Evolutionary conservation across 768 basidiomycete species (phyloP).

Genomic region (Chalciporus piperatus): DNA sequence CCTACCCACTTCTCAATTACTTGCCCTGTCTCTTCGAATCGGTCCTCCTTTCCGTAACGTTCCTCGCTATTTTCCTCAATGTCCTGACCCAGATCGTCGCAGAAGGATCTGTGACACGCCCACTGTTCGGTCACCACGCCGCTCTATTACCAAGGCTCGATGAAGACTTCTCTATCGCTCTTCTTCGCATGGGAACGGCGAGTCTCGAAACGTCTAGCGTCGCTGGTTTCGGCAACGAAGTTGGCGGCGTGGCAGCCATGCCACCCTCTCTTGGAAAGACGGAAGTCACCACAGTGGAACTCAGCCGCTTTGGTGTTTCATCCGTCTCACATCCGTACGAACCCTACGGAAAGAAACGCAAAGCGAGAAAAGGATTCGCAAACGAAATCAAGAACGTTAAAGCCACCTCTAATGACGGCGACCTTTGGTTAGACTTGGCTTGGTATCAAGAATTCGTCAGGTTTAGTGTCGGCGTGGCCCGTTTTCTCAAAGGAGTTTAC

Average conservation of each 20-base stretch:
- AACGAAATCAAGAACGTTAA: constrained; percentile 51
- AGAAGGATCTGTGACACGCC: constrained; percentile 54
- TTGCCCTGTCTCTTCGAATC: constrained; percentile 74
- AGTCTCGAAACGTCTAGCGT: constrained; percentile 73
- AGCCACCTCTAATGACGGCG: constrained; percentile 32
- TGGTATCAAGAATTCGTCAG: constrained; percentile 40
- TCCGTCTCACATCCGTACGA: constrained; percentile 32
- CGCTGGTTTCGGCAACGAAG: constrained; percentile 72
- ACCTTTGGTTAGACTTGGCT: constrained; percentile 38
- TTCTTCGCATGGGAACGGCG: constrained; percentile 70
- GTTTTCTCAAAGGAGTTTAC: constrained; percentile 24
- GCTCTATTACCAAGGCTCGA: constrained; percentile 52
- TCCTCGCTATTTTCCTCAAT: constrained; percentile 60
- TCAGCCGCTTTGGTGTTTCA: constrained; percentile 44
- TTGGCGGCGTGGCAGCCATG: constrained; percentile 46
- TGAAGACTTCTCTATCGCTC: constrained; percentile 70
- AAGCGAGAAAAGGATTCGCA: constrained; percentile 37
- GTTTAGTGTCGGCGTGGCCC: constrained; percentile 31
- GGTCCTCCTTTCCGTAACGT: constrained; percentile 51
- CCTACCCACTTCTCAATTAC: constrained; percentile 72
- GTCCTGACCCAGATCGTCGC: constrained; percentile 63
- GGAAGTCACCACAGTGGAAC: constrained; percentile 35
- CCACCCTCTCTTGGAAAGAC: constrained; percentile 8
- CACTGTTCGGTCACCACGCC: constrained; percentile 51
- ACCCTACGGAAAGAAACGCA: constrained; percentile 21